These are phyloP conservation scores for Fusarium verrucosum DNA, from an alignment of 2,329 filamentous ascomycete species.

Conservation along the genomic window DNA sequence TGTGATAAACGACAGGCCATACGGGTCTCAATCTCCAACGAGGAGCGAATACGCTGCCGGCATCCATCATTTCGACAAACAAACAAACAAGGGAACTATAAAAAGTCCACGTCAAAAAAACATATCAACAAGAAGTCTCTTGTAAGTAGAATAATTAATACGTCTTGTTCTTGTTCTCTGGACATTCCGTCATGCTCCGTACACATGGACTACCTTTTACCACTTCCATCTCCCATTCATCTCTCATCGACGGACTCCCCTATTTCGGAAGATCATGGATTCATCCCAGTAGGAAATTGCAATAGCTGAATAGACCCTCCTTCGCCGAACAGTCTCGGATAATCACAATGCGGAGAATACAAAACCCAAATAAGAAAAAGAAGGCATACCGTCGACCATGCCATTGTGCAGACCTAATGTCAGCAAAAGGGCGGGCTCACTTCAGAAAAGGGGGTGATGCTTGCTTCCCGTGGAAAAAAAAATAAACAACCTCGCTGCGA, in stretches of 20 bases:
- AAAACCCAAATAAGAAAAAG: neutral
- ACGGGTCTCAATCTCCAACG: neutral
- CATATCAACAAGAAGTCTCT: neutral
- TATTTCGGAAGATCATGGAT: neutral
- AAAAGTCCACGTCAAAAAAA: neutral
- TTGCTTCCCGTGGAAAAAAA: too few species aligned
- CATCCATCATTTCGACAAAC: neutral
- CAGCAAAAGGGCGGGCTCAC: neutral
- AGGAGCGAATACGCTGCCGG: slow-evolving; percentile 8
- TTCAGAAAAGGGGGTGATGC: neutral
- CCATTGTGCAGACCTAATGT: slow-evolving; percentile 6
- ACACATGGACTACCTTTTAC: slow-evolving; percentile 20
- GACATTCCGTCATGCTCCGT: slow-evolving; percentile 38
- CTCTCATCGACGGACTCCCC: neutral
- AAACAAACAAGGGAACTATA: neutral
- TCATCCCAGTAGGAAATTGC: slow-evolving; percentile 1
- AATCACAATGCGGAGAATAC: slow-evolving; percentile 27
- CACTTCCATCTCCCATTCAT: neutral
- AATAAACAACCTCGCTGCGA: neutral
- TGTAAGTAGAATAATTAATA: slow-evolving; percentile 28
- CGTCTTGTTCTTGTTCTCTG: slow-evolving; percentile 14
- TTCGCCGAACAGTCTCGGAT: slow-evolving; percentile 21
- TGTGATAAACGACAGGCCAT: neutral
- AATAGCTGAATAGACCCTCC: neutral
- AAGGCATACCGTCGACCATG: neutral